These are phyloP conservation scores for Mycothermus thermophilus DNA, from an alignment of 495 filamentous ascomycete genomes.

Conservation along the genomic window DNA sequence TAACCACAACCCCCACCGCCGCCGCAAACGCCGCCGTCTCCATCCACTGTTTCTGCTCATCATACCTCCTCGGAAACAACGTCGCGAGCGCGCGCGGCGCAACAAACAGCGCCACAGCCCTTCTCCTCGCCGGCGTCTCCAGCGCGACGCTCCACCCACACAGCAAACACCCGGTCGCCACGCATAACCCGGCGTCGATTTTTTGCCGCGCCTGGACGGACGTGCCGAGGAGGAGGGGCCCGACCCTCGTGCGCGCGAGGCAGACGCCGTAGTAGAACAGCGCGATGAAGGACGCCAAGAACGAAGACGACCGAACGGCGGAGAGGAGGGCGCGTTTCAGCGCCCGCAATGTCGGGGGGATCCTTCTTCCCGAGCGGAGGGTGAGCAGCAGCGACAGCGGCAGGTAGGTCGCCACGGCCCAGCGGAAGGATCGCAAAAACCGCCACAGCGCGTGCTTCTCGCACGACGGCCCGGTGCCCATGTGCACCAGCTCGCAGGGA, in stretches of 20 bases:
- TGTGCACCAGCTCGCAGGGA: conserved; percentile 81
- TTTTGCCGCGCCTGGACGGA: conserved; percentile 27
- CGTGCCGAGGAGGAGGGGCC: conserved; percentile 49
- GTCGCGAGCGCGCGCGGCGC: conserved; percentile 69
- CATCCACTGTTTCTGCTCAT: conserved; percentile 52
- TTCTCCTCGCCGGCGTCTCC: conserved; percentile 52
- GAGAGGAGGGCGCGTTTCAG: conserved; percentile 40
- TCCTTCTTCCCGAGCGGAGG: no score
- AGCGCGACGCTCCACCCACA: conserved; percentile 79
- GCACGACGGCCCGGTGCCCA: conserved; percentile 62
- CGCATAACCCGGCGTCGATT: conserved; percentile 52
- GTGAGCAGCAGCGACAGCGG: conserved; percentile 61
- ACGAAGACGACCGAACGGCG: conserved; percentile 61
- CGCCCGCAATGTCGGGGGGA: conserved; percentile 26
- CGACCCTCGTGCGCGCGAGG: conserved; percentile 64
- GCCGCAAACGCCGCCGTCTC: conserved; percentile 62
- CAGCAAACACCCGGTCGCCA: conserved; percentile 58
- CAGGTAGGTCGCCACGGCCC: conserved; percentile 67
- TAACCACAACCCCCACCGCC: conserved; percentile 64
- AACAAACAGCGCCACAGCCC: conserved; percentile 77
- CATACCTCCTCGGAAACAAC: conserved; percentile 61
- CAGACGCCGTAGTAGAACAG: conserved; percentile 87
- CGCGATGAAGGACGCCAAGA: conserved; percentile 68
- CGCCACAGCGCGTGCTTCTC: conserved; percentile 63
- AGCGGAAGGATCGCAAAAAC: conserved; percentile 57